A percentile compares a stretch with the other conserved stretches of the same genome.
phyloP scores from a whole-genome alignment of 1,284 basidiomycete species.

The Puccinia hordei region DNA sequence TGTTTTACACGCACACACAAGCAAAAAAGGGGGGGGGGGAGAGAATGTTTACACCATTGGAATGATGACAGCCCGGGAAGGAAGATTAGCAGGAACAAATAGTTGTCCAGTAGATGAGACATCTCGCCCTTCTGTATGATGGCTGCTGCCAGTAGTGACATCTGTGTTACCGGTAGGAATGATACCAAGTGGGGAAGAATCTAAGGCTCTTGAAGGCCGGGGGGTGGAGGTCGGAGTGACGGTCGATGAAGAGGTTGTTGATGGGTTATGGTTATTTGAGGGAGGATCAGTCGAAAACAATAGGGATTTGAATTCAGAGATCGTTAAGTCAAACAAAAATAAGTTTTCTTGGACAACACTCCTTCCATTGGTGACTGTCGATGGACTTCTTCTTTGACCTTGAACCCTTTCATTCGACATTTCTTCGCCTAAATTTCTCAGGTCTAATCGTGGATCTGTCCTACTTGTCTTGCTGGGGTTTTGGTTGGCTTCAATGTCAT shows the following conservation, averaged over 20 bases:
- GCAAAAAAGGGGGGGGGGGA: not conserved
- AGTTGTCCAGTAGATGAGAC: not conserved
- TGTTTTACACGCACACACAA: not conserved
- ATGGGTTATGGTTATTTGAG: not conserved
- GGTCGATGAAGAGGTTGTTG: not conserved
- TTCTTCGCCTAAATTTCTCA: not conserved
- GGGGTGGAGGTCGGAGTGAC: not conserved
- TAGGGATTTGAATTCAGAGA: not conserved
- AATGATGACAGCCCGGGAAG: not conserved
- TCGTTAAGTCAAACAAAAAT: constrained; percentile 9
- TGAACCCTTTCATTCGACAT: not conserved
- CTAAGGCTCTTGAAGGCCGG: not conserved
- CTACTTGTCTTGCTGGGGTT: not conserved
- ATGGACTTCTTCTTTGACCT: not conserved
- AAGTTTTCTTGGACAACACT: not conserved
- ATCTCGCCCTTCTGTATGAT: not conserved
- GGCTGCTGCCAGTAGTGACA: not conserved
- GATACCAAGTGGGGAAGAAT: not conserved
- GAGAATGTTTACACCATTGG: not conserved
- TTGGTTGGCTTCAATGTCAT: constrained; percentile 5
- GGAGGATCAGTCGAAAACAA: constrained; percentile 4
- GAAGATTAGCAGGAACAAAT: not conserved
- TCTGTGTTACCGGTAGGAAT: not conserved
- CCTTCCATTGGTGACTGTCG: not conserved
- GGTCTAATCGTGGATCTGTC: not conserved